A percentile compares a stretch with the other conserved stretches of the same genome.
Conservation (phyloP, 768 basidiomycete species). For the Psilocybe azurescens region DNA sequence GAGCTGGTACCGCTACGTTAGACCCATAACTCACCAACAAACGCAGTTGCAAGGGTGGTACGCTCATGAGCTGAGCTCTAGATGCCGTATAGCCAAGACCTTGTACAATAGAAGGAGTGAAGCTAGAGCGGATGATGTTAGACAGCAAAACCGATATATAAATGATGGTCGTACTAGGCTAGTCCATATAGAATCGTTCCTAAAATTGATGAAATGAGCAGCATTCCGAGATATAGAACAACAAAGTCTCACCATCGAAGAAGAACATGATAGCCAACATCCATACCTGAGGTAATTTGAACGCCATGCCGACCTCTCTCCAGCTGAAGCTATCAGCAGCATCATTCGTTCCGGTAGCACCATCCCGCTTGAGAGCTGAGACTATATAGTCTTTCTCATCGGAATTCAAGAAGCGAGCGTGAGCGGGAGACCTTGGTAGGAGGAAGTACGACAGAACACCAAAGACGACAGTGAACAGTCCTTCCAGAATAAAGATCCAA, state of each 20-base stretch:
- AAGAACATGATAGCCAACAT: slow-evolving; percentile 57
- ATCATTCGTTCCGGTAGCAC: slow-evolving; percentile 39
- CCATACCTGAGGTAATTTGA: slow-evolving; percentile 59
- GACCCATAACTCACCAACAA: slow-evolving; percentile 44
- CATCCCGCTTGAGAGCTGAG: slow-evolving; percentile 38
- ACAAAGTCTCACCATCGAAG: slow-evolving; percentile 45
- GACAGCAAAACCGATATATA: background rate
- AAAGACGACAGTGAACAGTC: slow-evolving; percentile 54
- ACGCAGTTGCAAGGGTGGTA: slow-evolving; percentile 58
- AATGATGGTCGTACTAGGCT: slow-evolving; percentile 46
- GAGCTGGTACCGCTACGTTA: background rate
- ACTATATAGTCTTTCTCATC: slow-evolving; percentile 36
- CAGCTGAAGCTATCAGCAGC: slow-evolving; percentile 55
- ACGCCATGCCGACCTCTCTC: slow-evolving; percentile 55
- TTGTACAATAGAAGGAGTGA: slow-evolving; percentile 75
- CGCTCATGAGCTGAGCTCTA: slow-evolving; percentile 65
- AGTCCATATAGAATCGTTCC: slow-evolving; percentile 53
- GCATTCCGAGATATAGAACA: background rate
- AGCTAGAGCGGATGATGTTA: slow-evolving; percentile 41
- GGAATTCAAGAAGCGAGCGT: slow-evolving; percentile 34
- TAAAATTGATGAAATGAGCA: slow-evolving; percentile 18
- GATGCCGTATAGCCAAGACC: slow-evolving; percentile 60
- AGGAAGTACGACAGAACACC: slow-evolving; percentile 48
- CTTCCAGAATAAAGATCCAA: slow-evolving; percentile 64
- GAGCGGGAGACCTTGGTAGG: slow-evolving; percentile 36